Evolutionary conservation across 305 asterid genomes (phyloP), one percentile per base, ranked within the genome.

Genomic region (Fraxinus baroniana): DNA sequence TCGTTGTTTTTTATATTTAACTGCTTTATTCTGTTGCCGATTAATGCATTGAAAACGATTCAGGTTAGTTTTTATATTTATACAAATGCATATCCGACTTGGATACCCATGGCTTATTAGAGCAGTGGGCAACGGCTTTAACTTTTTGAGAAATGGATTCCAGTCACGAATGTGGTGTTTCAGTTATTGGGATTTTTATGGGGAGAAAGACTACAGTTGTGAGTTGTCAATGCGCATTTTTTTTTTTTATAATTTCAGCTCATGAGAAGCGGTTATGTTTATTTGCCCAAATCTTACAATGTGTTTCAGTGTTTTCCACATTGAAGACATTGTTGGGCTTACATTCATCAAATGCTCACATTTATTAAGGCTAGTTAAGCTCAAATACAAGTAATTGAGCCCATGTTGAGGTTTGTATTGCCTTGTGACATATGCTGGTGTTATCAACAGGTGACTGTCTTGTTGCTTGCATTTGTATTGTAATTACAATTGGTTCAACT

Each of bases 31-130:
- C 4, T 74, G 66, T 62, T 68, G 37, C 76, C 75, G 41, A 68
- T 73, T 13, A 82, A 36, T 15, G 68, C 20, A 52, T 41, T 52
- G 79, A 33, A 26, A 64, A 78, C 76, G 76, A 52, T 78, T 72
- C 20, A 24, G 73, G 5, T 5, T 64, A 22, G 4, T 20, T 7
- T 60, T 7, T 20, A 22, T 62, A 20, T 22, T 52, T 3, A 15
- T 17, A 52, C 22, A 17, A 52, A 20, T 3, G 24, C 26, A 3
- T 52, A 60, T 60, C 26, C 22, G 2, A 60, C 0, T 2, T 24
- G 12, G 72, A 7, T 9, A 62, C 15, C 10, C 72, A 62, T 62
- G 72, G 32, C 72, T 62, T 62, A 62, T 62, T 62, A 62, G 30
- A 66, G 74, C 36, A 66, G 36, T 66, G 30, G 35, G 18, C 6